Evolutionary conservation across 257 asterid genomes (phyloP), one percentile per base, ranked within the genome.

Genomic region (Prunella vulgaris): DNA sequence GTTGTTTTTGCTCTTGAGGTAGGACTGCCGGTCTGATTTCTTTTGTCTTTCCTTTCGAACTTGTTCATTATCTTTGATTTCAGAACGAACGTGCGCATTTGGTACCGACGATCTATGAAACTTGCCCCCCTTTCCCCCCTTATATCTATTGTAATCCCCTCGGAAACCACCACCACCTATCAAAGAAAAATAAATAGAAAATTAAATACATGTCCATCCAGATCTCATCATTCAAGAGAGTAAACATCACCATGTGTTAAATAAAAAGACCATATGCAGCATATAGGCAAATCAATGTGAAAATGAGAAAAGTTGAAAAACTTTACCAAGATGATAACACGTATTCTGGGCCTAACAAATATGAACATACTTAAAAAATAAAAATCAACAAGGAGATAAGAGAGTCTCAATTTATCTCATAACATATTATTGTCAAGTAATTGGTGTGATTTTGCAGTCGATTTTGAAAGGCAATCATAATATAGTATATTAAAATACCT

Each of bases 1-100:
- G 58, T 76, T 80, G 18, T 82, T 42, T 69, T 86, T 85, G 77
- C 79, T 81, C 88, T 93, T 93, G 54, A 90, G 80, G 35, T 85
- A 79, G 25, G 96, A 77, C 66, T 74, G 60, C 18, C 87, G 63
- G 46, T 77, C 90, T n/a, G 92, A 86, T 79, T 86, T 93, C 92
- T 82, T 90, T 68, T 88, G 92, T 77, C 96, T 85, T 46, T 85
- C 96, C 75, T 93, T 93, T 58, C 97, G 77, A 68, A 93, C 87
- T 74, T 89, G 99, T 15, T 90, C 96, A 1, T 46, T 62, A 66
- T 93, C 86, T 78, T 88, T 93, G 69, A 87, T 84, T 75, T 90
- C 97, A 28, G 96, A 86, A 48, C 87, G 90, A 15, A 93, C 80
- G 62, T 93, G 95, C 17, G 99, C 96, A 57, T 93, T 93, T 14